Evolutionary conservation across 2,329 filamentous ascomycete genomes (phyloP).

Genomic region (Nemania serpens): DNA sequence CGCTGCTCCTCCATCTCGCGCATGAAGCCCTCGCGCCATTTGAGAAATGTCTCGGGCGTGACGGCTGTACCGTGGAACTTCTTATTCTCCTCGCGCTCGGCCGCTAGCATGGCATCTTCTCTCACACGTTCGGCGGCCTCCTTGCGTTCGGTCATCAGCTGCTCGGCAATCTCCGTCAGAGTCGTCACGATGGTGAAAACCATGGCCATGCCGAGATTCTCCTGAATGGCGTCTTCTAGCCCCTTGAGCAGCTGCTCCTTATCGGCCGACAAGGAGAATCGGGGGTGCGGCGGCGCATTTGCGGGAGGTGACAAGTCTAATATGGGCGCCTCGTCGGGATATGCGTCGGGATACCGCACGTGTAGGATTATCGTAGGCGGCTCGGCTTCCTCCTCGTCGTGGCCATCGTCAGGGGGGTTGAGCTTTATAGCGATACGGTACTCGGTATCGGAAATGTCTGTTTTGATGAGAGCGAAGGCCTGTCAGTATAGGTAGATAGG

Average conservation of each 20-base stretch:
- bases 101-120: slow-evolving; percentile 60
- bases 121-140: slow-evolving; percentile 63
- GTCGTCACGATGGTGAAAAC: slow-evolving; percentile 87
- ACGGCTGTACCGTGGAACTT: slow-evolving; percentile 94
- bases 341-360: slow-evolving; percentile 86
- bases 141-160: slow-evolving; percentile 75
- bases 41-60: slow-evolving; percentile 81
- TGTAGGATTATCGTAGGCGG: slow-evolving; percentile 77
- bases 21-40: slow-evolving; percentile 79
- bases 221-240: slow-evolving; percentile 77
- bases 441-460: slow-evolving; percentile 88
- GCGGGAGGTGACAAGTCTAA: slow-evolving; percentile 79
- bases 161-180: slow-evolving; percentile 89
- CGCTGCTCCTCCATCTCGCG: slow-evolving; percentile 80
- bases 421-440: slow-evolving; percentile 86
- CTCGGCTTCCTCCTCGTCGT: slow-evolving; percentile 65
- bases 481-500: slow-evolving; percentile 14
- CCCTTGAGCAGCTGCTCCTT: slow-evolving; percentile 72
- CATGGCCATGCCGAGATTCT: slow-evolving; percentile 98
- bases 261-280: slow-evolving; percentile 82
- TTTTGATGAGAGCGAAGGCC: slow-evolving; percentile 18
- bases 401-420: slow-evolving; percentile 70
- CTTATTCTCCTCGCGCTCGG: slow-evolving; percentile 89
- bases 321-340: slow-evolving; percentile 84
- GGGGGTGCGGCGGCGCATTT: slow-evolving; percentile 69